Conservation (phyloP, 371 early-diverging fungal genomes). For the Chytridiales sp. region DNA sequence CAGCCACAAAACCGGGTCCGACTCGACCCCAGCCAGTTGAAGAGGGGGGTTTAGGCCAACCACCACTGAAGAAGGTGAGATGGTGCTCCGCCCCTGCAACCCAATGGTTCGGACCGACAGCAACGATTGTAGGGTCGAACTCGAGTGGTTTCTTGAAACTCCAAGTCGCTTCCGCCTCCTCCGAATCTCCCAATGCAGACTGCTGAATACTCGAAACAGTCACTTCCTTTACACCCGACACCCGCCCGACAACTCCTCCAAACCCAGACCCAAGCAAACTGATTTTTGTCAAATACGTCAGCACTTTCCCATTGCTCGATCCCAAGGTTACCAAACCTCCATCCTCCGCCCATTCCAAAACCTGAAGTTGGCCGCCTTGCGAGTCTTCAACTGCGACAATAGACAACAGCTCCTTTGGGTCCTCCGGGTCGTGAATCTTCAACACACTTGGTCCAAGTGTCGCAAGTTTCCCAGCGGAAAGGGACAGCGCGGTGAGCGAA, state of each 20-base stretch:
- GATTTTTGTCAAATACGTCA: conserved; percentile 40
- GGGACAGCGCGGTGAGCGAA: conserved; percentile 29
- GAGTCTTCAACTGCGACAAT: conserved; percentile 49
- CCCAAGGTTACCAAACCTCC: conserved; percentile 49
- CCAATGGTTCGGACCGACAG: conserved; percentile 39
- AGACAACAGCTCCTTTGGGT: conserved; percentile 46
- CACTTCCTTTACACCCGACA: too few relatives aligned
- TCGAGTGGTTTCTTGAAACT: conserved; percentile 32
- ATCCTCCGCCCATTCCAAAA: conserved; percentile 48
- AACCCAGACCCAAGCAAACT: too few relatives aligned
- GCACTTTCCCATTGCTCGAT: conserved; percentile 36
- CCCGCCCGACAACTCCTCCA: too few relatives aligned
- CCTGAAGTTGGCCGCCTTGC: conserved; percentile 26
- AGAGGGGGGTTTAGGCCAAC: conserved; percentile 19
- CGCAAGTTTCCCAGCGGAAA: conserved; percentile 42
- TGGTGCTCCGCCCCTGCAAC: conserved; percentile 26
- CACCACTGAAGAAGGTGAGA: conserved; percentile 30
- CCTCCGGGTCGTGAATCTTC: conserved; percentile 48
- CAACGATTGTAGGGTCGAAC: conserved; percentile 42
- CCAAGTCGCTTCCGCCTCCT: conserved; percentile 13
- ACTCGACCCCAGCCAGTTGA: too few relatives aligned
- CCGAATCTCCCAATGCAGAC: too few relatives aligned
- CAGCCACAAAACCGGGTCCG: too few relatives aligned
- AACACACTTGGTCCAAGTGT: conserved; percentile 46
- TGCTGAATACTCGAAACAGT: too few relatives aligned